Percentiles rank a stretch among this genome's conserved stretches.
These are phyloP conservation scores for Phaeosphaeria sp. DNA, from an alignment of 2,329 filamentous ascomycete species.

Conservation along the genomic window DNA sequence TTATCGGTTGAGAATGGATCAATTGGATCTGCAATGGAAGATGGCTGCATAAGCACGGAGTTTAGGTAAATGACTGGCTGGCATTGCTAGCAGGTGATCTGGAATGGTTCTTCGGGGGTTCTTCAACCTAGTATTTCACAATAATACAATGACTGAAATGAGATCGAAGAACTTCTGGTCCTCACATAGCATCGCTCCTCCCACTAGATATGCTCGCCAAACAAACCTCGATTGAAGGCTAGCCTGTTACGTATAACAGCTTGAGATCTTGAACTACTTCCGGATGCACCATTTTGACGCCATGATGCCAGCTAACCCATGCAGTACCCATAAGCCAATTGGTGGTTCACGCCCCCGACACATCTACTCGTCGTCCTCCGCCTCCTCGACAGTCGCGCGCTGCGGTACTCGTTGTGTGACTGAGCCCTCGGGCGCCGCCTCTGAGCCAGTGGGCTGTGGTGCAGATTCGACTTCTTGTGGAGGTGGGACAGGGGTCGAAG, in stretches of 20 bases:
- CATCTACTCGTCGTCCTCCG: slow-evolving; percentile 42
- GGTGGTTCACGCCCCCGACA: neutral
- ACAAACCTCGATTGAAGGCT: neutral
- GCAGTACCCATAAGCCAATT: slow-evolving; percentile 4
- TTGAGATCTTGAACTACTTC: neutral
- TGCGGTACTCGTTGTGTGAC: slow-evolving; percentile 20
- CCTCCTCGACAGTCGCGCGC: slow-evolving; percentile 48
- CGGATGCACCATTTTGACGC: slow-evolving; percentile 1
- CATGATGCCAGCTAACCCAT: slow-evolving; percentile 15
- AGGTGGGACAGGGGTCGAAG: slow-evolving; percentile 11
- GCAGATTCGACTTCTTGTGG: slow-evolving; percentile 31
- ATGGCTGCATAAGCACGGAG: slow-evolving; percentile 13
- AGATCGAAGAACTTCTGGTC: no score
- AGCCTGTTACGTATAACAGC: neutral
- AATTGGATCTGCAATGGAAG: neutral
- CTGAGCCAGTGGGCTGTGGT: slow-evolving; percentile 38
- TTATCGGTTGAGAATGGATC: neutral
- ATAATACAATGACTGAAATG: neutral
- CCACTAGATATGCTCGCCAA: neutral
- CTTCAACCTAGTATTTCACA: neutral
- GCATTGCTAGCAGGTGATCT: neutral
- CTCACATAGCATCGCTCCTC: no score
- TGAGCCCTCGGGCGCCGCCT: slow-evolving; percentile 24
- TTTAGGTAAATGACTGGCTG: slow-evolving; percentile 6
- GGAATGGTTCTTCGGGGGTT: neutral